A percentile compares a stretch with the other conserved stretches of the same genome.
phyloP scores from a whole-genome alignment of 2,329 filamentous ascomycete genomes.

The Penicillium frequentans region DNA sequence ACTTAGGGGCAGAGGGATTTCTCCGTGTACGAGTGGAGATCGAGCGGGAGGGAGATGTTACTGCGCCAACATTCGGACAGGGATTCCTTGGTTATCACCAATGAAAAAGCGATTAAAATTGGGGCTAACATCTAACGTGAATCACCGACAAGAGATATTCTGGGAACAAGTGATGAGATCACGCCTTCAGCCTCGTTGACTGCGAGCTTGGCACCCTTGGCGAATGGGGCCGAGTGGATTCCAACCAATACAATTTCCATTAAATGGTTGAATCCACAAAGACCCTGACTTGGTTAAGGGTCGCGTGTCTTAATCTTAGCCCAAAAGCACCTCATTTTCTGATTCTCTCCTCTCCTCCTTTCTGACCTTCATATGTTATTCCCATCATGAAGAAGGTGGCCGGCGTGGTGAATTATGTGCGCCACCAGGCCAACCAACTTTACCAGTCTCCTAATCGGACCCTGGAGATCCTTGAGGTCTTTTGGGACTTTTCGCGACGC shows the following conservation, averaged over 20 bases:
- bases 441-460: constrained; percentile 12
- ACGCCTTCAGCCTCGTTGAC: not conserved
- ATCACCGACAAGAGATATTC: not conserved
- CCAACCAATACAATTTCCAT: not conserved
- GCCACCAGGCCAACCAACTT: constrained; percentile 9
- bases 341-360: not conserved
- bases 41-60: not conserved
- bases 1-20: not conserved
- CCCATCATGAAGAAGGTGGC: constrained; percentile 8
- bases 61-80: not conserved
- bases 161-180: not conserved
- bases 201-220: not conserved
- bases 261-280: not conserved
- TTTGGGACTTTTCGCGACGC: constrained; percentile 30
- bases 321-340: not conserved
- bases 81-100: not conserved
- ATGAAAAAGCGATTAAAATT: not conserved
- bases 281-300: constrained; percentile 1
- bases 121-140: not conserved
- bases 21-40: constrained; percentile 3
- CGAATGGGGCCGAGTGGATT: not conserved
- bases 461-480: constrained; percentile 14
- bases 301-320: not conserved
- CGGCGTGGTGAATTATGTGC: constrained; percentile 4
- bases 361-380: not conserved